A percentile compares a stretch with the other conserved stretches of the same genome.
Evolutionary conservation across 176 grass and related monocot genomes (phyloP).

Genomic region (Musa troglodytarum): DNA sequence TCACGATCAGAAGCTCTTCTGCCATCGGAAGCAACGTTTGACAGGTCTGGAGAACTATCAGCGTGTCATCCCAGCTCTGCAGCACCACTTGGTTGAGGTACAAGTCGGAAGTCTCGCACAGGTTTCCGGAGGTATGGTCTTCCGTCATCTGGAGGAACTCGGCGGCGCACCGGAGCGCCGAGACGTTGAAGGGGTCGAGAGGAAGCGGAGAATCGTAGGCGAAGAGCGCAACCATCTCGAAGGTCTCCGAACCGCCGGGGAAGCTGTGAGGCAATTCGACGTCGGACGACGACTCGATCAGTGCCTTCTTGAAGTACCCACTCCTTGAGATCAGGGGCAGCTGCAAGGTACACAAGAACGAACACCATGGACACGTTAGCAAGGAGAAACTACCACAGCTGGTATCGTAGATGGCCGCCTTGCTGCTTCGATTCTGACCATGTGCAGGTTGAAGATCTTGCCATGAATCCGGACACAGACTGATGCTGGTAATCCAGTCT

Average conservation of each 20-base stretch:
- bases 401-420: too few species aligned
- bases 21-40: constrained; percentile 44
- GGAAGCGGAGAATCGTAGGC: constrained; percentile 52
- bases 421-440: constrained; percentile 26
- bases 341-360: constrained; percentile 24
- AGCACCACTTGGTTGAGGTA: constrained; percentile 97
- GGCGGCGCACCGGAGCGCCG: constrained; percentile 64
- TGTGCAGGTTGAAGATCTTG: constrained; percentile 59
- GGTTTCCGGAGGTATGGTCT: constrained; percentile 31
- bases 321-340: constrained; percentile 48
- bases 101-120: constrained; percentile 59
- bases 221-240: constrained; percentile 75
- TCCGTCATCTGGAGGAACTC: constrained; percentile 54
- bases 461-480: constrained; percentile 40
- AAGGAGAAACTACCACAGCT: background rate
- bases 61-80: constrained; percentile 79
- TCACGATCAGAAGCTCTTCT: constrained; percentile 76
- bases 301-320: constrained; percentile 41
- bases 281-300: constrained; percentile 24
- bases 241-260: constrained; percentile 53
- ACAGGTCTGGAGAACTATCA: constrained; percentile 86
- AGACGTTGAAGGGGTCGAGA: constrained; percentile 76
- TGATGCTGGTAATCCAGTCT: constrained; percentile 44
- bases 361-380: background rate
- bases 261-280: constrained; percentile 45